Conservation (phyloP, 2,329 filamentous ascomycete genomes). For the Mariannaea elegans region DNA sequence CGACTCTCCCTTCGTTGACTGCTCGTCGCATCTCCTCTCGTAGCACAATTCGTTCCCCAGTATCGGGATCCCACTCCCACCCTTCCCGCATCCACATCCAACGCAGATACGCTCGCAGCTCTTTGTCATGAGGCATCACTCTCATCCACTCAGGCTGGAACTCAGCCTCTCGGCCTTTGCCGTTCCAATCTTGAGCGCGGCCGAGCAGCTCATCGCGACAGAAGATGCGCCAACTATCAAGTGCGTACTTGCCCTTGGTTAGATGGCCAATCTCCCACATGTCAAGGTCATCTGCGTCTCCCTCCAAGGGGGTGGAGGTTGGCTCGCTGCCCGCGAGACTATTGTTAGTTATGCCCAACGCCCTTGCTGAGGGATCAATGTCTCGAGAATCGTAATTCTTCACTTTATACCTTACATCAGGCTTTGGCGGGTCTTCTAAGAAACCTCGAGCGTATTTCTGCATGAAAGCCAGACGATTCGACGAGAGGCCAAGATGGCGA, state of each 20-base stretch:
- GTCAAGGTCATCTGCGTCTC: conserved; percentile 41
- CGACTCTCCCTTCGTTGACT: conserved; percentile 66
- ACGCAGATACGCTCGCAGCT: conserved; percentile 83
- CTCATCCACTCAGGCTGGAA: conserved; percentile 93
- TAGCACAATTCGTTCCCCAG: conserved; percentile 68
- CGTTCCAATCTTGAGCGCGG: conserved; percentile 72
- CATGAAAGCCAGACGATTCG: conserved; percentile 72
- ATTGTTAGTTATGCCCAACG: not conserved
- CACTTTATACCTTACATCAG: conserved; percentile 63
- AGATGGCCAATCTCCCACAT: conserved; percentile 89
- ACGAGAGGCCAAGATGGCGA: conserved; percentile 74
- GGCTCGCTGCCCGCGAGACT: not conserved
- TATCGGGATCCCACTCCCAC: conserved; percentile 80
- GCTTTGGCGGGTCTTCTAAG: conserved; percentile 68
- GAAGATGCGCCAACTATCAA: conserved; percentile 94
- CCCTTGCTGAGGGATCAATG: conserved; percentile 30
- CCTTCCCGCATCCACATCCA: conserved; percentile 95
- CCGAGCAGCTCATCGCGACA: conserved; percentile 82
- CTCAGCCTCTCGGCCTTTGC: conserved; percentile 56
- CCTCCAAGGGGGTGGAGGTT: not conserved
- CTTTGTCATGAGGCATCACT: conserved; percentile 84
- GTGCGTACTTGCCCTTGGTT: conserved; percentile 81
- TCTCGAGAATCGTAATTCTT: conserved; percentile 56
- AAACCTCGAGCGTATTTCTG: conserved; percentile 77
- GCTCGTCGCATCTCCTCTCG: conserved; percentile 62